These are phyloP conservation scores for Osmanthus fragrans DNA, from an alignment of 257 asterid genomes.

Conservation along the genomic window DNA sequence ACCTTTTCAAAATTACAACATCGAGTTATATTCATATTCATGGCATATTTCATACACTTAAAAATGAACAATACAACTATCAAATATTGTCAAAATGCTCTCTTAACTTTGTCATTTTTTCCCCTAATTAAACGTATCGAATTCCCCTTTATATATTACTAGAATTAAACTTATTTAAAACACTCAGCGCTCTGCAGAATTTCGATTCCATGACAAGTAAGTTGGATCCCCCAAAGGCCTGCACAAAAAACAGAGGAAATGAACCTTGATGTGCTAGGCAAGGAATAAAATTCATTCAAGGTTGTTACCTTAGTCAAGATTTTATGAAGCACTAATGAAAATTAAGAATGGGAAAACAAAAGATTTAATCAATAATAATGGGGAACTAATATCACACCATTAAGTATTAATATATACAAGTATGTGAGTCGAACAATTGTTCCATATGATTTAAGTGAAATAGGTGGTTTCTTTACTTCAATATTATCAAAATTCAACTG, in stretches of 20 bases:
- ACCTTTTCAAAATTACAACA: too few relatives aligned
- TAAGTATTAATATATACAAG: too few relatives aligned
- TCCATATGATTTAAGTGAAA: too few relatives aligned
- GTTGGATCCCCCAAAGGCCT: conserved; percentile 84
- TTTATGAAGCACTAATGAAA: not conserved
- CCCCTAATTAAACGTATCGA: not conserved
- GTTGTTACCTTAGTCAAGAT: not conserved
- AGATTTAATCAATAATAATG: too few relatives aligned
- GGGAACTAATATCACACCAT: too few relatives aligned
- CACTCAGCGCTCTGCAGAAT: conserved; percentile 20
- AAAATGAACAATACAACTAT: not conserved
- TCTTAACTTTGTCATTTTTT: not conserved
- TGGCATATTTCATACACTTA: too few relatives aligned
- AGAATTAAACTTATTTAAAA: not conserved
- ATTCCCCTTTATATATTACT: not conserved
- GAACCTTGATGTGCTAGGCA: not conserved
- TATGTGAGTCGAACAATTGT: too few relatives aligned
- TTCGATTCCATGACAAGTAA: conserved; percentile 72
- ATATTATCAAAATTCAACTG: too few relatives aligned
- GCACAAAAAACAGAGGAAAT: conserved; percentile 21
- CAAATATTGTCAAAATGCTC: too few relatives aligned
- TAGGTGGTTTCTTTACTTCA: too few relatives aligned
- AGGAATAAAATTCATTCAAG: not conserved
- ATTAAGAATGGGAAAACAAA: not conserved
- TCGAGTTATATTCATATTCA: too few relatives aligned